A percentile compares a stretch with the other conserved stretches of the same genome.
Evolutionary conservation across 306 rosid species (phyloP).

Genomic region (Glycyrrhiza uralensis): DNA sequence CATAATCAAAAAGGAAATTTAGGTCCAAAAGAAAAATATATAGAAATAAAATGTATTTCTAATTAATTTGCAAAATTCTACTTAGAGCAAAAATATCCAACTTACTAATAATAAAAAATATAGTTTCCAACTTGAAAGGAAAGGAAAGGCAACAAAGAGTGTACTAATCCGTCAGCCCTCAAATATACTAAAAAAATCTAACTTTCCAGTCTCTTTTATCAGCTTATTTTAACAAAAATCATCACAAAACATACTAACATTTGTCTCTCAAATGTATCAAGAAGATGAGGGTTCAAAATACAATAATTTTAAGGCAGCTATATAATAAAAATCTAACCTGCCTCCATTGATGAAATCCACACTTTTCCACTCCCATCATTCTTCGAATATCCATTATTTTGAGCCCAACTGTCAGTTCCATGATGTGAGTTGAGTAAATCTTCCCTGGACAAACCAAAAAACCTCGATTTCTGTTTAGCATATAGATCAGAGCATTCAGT

Average conservation of each 20-base stretch:
- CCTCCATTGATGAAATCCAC: conserved; percentile 55
- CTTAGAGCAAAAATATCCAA: background rate
- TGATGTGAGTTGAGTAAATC: conserved; percentile 40
- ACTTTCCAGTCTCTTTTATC: background rate
- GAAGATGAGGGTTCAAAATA: background rate
- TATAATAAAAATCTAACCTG: conserved; percentile 52
- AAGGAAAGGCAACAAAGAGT: background rate
- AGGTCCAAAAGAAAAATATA: background rate
- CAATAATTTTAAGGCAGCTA: conserved; percentile 5
- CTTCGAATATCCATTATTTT: conserved; percentile 43
- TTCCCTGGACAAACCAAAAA: conserved; percentile 49
- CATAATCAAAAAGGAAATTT: background rate
- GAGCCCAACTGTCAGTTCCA: conserved; percentile 39
- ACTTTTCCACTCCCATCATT: conserved; percentile 44
- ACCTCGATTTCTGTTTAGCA: conserved; percentile 45
- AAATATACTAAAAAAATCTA: background rate
- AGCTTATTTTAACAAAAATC: background rate
- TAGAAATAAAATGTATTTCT: background rate
- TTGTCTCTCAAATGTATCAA: background rate
- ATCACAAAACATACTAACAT: background rate
- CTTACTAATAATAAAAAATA: background rate
- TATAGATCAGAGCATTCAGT: conserved; percentile 42
- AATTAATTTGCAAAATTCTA: background rate
- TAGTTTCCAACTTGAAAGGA: background rate
- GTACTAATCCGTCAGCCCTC: conserved; percentile 17